Evolutionary conservation across 139 green algal species (phyloP), one percentile per base, ranked within the genome.

Genomic region (Bryopsis sp.): DNA sequence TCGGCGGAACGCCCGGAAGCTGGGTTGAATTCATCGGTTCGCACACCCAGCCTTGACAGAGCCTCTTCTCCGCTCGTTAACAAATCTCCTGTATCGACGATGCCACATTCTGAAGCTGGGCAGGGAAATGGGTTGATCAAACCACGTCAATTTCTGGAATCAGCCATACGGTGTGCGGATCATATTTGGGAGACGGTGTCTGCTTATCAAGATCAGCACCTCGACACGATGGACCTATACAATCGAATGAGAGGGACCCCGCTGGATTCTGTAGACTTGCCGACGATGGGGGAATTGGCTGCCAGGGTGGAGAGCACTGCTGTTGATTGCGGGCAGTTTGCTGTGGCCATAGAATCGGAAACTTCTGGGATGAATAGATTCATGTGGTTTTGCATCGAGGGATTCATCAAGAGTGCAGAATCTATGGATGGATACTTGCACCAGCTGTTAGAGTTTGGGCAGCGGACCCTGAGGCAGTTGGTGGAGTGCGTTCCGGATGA

Each of bases 331-430:
- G 54, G 54, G 7, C 7, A 33, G n/a, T 36, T 63, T 29, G 54
- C 54, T 35, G 7, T 33, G 11, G 7, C 54, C 54, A 29, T 63
- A 33, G 54, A 63, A 19, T n/a, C 15, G 24, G 54, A 63, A 34
- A 11, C 15, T 26, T 34, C 19, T 34, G 54, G 54, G 7, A 34
- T 34, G 7, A 29, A 63, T 19, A 29, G 54, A 34, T 19, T 63
- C n/a, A 8, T 35, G 19, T 19, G n/a, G n/a, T 63, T 63, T 34
- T 63, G 54, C 54, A 35, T 63, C 7, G 54, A 63, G n/a, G 54
- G n/a, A 15, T 63, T 63, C n/a, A 50, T 50, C 15, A 11, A 50
- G 15, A 50, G 43, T 50, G 43, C 43, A 50, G 15, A 15, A 50
- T 11, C 43, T 50, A 26, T 50, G 11, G 43, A 50, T n/a, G n/a